Base-by-base conservation (phyloP, 345 rosid genomes). In the Moricandia moricandioides region DNA sequence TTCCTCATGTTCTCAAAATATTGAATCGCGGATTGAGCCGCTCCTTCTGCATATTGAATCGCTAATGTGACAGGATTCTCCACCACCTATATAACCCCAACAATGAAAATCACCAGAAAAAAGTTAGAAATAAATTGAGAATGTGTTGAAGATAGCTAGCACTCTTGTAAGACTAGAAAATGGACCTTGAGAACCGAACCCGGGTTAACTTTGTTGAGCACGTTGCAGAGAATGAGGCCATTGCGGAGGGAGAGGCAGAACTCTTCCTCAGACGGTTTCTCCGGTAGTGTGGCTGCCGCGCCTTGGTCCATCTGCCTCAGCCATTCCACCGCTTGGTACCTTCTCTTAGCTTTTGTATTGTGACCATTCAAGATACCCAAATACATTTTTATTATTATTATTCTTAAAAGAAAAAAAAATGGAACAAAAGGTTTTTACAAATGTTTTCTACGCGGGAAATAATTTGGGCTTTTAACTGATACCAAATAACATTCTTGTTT, bases 1-100 rank as follows among this genome's bases (percentile, higher is more conserved):
- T 95, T 95, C 78, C 99, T 90, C 99, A 90, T 95, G 84, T 95
- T 95, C 75, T 95, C 99, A 4, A 95, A 95, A 72, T 88, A 95
- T 81, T 95, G 99, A 67, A 95, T 95, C 4, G 99, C 99, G 14
- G 97, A 95, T 69, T 95, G 99, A 30, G 99, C 99, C 8, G 99
- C 97, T 37, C 87, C 99, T 31, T 95, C 99, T 0, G 93, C 84
- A 1, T 96, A 85, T 64, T 91, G 91, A 49, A 88, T 86, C 0
- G 88, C 85, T 43, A 49, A 24, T 29, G 89, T 75, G 5, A 86
- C 75, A 39, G 96, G 95, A 67, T 82, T 94, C 49, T 91, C 97
- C 52, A 95, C 99, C 67, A 95, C 95, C 98, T 80, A 61, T 21
- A 21, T 21, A 21, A 33, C 43, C 0, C 6, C 55, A 62, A 54